phyloP scores from a whole-genome alignment of 495 filamentous ascomycete genomes.

The Immersiella caudata region DNA sequence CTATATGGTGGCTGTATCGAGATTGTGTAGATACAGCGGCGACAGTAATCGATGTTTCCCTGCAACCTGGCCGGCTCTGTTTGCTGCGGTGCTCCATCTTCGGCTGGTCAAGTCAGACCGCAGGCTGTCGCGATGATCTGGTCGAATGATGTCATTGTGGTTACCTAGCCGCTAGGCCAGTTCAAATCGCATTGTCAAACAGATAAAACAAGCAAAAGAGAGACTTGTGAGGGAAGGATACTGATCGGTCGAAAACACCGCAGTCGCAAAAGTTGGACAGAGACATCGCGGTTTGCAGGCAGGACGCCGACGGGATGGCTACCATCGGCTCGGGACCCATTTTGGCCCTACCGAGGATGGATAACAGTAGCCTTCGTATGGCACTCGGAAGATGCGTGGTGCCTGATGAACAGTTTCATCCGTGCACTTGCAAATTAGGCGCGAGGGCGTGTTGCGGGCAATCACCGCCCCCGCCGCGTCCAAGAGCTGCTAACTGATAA shows the following conservation, averaged over 20 bases:
- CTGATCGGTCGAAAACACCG: background rate
- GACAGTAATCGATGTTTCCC: background rate
- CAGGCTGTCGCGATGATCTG: background rate
- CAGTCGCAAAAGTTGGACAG: background rate
- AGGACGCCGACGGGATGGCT: background rate
- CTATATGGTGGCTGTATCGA: background rate
- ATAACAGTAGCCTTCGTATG: background rate
- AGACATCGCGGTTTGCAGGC: background rate
- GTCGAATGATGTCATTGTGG: background rate
- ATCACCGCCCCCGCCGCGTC: background rate
- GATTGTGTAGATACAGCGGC: background rate
- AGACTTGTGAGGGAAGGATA: background rate
- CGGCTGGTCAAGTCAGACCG: no score
- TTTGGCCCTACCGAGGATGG: background rate
- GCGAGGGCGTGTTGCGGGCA: background rate
- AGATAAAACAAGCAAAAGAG: no score
- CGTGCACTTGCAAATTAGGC: slow-evolving; percentile 6
- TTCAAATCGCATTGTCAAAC: no score
- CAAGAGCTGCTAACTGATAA: background rate
- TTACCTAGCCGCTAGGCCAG: no score
- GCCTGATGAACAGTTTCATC: slow-evolving; percentile 17
- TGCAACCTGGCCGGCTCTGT: no score
- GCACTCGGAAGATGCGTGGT: background rate
- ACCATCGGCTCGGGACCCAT: background rate
- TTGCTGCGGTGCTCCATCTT: no score